Percentiles rank a stretch among this genome's conserved stretches.
Conservation (phyloP, 2,329 filamentous ascomycete species). For the Epichloe uncinata region DNA sequence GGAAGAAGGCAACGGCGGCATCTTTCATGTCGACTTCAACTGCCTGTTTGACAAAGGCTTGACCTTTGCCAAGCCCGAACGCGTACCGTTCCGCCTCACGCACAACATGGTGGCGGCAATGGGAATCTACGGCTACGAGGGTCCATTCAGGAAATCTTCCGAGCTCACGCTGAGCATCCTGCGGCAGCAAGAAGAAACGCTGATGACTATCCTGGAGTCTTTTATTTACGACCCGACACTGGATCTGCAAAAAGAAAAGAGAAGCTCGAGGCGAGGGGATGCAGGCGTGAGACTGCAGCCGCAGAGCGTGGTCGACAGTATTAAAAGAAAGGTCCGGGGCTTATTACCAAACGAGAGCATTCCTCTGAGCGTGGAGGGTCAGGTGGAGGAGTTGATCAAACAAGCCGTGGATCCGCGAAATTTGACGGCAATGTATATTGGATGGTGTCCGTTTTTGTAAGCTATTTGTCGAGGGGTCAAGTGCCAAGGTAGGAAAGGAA, state of each 20-base stretch:
- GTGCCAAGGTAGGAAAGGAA: background rate
- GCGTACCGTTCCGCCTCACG: conserved; percentile 89
- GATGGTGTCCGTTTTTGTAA: conserved; percentile 59
- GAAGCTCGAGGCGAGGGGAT: conserved; percentile 21
- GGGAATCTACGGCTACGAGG: conserved; percentile 87
- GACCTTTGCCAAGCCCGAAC: conserved; percentile 87
- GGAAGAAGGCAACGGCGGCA: conserved; percentile 83
- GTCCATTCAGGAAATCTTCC: conserved; percentile 80
- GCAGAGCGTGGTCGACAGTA: conserved; percentile 74
- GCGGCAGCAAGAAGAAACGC: conserved; percentile 82
- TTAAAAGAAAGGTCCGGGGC: conserved; percentile 75
- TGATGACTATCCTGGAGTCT: conserved; percentile 94
- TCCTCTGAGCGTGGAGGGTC: conserved; percentile 85
- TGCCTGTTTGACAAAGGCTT: conserved; percentile 97
- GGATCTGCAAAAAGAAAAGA: conserved; percentile 66
- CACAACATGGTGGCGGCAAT: conserved; percentile 99
- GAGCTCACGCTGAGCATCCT: conserved; percentile 78
- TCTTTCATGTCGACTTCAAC: conserved; percentile 98
- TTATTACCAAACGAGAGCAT: conserved; percentile 79
- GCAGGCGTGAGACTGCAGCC: conserved; percentile 38
- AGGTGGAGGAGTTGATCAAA: conserved; percentile 89
- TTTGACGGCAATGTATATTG: conserved; percentile 90
- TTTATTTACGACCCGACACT: conserved; percentile 96
- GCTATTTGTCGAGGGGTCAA: background rate
- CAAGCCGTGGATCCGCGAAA: conserved; percentile 72